Conservation (phyloP, 1,139 yeast genomes). For the Debaryomyces fabryi region DNA sequence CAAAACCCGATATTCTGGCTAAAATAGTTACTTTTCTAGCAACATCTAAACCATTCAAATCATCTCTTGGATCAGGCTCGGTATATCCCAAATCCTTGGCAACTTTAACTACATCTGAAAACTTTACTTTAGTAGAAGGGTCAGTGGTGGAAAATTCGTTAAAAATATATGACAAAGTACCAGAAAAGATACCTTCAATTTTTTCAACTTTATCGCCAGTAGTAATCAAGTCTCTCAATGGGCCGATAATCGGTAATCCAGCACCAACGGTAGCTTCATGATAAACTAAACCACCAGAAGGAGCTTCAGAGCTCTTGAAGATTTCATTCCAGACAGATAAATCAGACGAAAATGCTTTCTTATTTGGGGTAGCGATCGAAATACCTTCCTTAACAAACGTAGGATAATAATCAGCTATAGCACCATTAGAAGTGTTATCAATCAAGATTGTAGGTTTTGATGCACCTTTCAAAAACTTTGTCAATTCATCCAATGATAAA, state of each 20-base stretch:
- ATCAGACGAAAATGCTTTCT: conserved; percentile 92
- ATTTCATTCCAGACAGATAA: conserved; percentile 75
- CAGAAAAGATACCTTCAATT: conserved; percentile 95
- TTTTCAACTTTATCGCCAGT: conserved; percentile 92
- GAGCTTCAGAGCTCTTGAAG: conserved; percentile 53
- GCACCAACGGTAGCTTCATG: conserved; percentile 99
- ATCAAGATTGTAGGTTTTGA: conserved; percentile 79
- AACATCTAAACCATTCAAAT: conserved; percentile 94
- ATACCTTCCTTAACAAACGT: conserved; percentile 73
- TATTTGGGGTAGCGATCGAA: conserved; percentile 96
- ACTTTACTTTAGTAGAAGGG: conserved; percentile 59
- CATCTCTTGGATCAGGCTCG: conserved; percentile 99
- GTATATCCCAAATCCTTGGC: conserved; percentile 95
- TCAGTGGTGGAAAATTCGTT: conserved; percentile 82
- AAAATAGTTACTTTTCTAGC: conserved; percentile 97
- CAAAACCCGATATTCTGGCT: conserved; percentile 87
- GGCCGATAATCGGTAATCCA: conserved; percentile 90
- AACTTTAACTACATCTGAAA: conserved; percentile 84
- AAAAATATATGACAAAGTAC: conserved; percentile 94
- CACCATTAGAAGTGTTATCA: conserved; percentile 88
- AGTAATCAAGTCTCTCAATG: conserved; percentile 80
- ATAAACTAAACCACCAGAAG: conserved; percentile 77
- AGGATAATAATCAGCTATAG: conserved; percentile 78
- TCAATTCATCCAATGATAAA: conserved; percentile 58
- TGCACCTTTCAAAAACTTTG: conserved; percentile 64